Evolutionary conservation across 1,139 yeast species (phyloP), one percentile per base, ranked within the genome.

Genomic region (Candida albicans): DNA sequence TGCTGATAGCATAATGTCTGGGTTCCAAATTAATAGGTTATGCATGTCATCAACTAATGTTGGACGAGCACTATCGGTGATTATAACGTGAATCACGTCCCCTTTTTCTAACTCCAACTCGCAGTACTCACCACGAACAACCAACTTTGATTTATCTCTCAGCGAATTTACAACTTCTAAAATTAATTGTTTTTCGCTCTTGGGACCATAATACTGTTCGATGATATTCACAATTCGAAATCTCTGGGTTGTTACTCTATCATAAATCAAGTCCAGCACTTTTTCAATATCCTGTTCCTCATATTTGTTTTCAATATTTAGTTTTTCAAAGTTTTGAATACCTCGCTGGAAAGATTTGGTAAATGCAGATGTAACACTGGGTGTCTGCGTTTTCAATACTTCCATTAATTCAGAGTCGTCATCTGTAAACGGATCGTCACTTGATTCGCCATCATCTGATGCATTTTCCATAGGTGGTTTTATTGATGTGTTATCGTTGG

Each of bases 1-100:
- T 3, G 96, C 90, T 0, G 96, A 80, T 1, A 93, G 68, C 11
- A 93, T 66, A 2, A 79, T 66, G 58, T 93, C 99, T 0, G 99
- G 99, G 53, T 87, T 81, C 75, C 95, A 76, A 22, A 93, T 75
- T 31, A 91, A 62, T 24, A 90, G 61, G 53, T 86, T 82, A 38
- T 75, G 76, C 27, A 74, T 65, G 47, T 79, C 80, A 49, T 86
- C 88, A 4, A 87, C 75, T 8, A 71, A 49, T 34, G 62, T 62
- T 1, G 73, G 72, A 33, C 55, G 57, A 1, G 56, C 52, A 8
- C 73, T 65, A 42, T 73, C 68, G 1, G 75, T 71, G 8, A 76
- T 65, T n/a, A 85, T 70, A 2, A 85, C 62, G 59, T 86, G 87
- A 11, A 86, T 67, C 0, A 85, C 70, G 58, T 85, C 91, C 9